Conservation (phyloP, 495 filamentous ascomycete species). For the Hypoxylon trugodes region DNA sequence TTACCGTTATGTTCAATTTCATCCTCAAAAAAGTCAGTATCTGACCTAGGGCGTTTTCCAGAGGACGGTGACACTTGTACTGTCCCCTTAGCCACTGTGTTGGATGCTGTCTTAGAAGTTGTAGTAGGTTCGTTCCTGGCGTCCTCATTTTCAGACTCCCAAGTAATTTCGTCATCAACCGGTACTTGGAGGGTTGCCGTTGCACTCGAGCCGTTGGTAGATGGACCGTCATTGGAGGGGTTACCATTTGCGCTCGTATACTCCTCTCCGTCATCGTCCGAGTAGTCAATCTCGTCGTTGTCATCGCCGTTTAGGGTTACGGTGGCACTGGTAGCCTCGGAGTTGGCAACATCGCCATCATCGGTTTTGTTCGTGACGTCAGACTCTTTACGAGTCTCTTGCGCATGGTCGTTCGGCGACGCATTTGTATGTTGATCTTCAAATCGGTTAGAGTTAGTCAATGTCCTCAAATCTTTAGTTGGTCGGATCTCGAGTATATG, state of each 20-base stretch:
- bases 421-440: slow-evolving; percentile 30
- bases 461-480: not conserved
- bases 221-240: slow-evolving; percentile 13
- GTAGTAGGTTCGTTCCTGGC: slow-evolving; percentile 38
- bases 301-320: slow-evolving; percentile 53
- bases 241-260: slow-evolving; percentile 17
- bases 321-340: slow-evolving; percentile 50
- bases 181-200: slow-evolving; percentile 16
- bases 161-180: slow-evolving; percentile 52
- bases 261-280: slow-evolving; percentile 47
- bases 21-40: slow-evolving; percentile 32
- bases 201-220: slow-evolving; percentile 12
- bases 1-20: slow-evolving; percentile 52
- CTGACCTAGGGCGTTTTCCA: slow-evolving; percentile 38
- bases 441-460: slow-evolving; percentile 22
- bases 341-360: slow-evolving; percentile 18
- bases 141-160: slow-evolving; percentile 55
- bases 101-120: slow-evolving; percentile 28
- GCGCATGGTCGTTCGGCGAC: slow-evolving; percentile 3
- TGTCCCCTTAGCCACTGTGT: no score
- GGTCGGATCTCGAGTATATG: not conserved
- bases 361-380: not conserved
- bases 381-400: slow-evolving; percentile 13
- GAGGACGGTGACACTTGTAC: slow-evolving; percentile 47
- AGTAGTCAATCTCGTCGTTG: slow-evolving; percentile 58